Base-by-base conservation (phyloP, 1,139 yeast species). In the Geotrichum restrictum region DNA sequence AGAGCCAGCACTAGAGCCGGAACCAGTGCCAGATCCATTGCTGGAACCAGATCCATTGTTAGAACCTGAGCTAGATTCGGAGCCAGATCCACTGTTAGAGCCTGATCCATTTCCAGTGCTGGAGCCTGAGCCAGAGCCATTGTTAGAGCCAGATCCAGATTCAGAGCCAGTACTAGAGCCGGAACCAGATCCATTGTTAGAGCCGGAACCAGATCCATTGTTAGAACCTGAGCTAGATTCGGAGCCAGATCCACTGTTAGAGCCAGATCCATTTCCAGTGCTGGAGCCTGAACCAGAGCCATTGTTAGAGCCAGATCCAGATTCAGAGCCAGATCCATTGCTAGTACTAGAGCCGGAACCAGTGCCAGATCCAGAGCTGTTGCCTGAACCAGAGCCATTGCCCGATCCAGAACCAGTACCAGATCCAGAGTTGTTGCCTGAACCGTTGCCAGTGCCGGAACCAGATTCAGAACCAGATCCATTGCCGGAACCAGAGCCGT, bases 21-120 rank as follows among this genome's bases (percentile, higher is more conserved):
- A 18, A 33, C 13, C 48, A 18, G 31, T 18, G 14, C 39, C 11
- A n/a, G 53, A 52, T 4, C 38, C 51, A 34, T 54, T 53, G 16
- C 21, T 54, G 16, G 56, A 44, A 29, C 37, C 38, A 14, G 37
- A 14, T n/a, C n/a, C n/a, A n/a, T n/a, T n/a, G 11, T 11, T 16
- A 43, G 21, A 16, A 16, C 10, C 22, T 11, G 16, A 3, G 14
- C 40, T 6, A n/a, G 46, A 18, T 3, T 19, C 34, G 14, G 46
- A 19, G 14, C 6, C 34, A 3, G 38, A 7, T 3, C 27, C 37
- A 29, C 36, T 16, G n/a, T 36, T 36, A 8, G 46, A 22, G n/a
- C 36, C 13, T 3, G 46, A 32, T 3, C 14, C 46, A 32, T 29
- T 10, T 10, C 45, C 45, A 14, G 36, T 8, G n/a, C 34, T 34